Conservation (phyloP, 306 rosid species). For the Pachyrhizus erosus region DNA sequence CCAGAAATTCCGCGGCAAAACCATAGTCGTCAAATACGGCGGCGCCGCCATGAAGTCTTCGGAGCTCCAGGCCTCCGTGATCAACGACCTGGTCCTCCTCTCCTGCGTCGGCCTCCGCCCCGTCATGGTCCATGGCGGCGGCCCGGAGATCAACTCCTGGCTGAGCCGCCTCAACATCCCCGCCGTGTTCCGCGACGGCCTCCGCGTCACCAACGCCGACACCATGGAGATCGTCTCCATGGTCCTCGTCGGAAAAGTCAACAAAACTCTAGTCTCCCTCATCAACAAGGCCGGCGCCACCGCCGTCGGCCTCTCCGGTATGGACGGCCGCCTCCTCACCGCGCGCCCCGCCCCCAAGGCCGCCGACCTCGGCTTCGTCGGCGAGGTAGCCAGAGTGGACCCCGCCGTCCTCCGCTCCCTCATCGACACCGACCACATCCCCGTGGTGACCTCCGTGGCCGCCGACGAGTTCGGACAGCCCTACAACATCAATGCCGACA, state of each 20-base stretch:
- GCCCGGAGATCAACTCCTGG: constrained; percentile 93
- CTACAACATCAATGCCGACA: constrained; percentile 89
- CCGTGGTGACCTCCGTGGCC: constrained; percentile 90
- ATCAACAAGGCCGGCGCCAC: constrained; percentile 84
- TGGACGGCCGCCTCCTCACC: constrained; percentile 77
- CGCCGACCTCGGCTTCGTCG: constrained; percentile 75
- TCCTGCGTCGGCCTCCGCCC: constrained; percentile 91
- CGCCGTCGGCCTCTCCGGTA: constrained; percentile 87
- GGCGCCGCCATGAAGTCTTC: constrained; percentile 96
- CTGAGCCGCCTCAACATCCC: constrained; percentile 83
- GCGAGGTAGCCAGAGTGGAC: constrained; percentile 77
- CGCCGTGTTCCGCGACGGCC: constrained; percentile 85
- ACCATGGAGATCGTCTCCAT: constrained; percentile 97
- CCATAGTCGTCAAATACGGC: constrained; percentile 91
- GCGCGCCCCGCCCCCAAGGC: constrained; percentile 83
- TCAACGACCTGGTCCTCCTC: constrained; percentile 92
- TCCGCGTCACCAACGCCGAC: constrained; percentile 80
- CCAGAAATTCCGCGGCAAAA: constrained; percentile 91
- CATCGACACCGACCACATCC: constrained; percentile 67
- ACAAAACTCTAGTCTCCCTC: constrained; percentile 75
- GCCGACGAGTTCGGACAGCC: constrained; percentile 80
- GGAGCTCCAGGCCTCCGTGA: constrained; percentile 81
- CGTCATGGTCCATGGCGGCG: constrained; percentile 91
- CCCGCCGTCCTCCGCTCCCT: constrained; percentile 68
- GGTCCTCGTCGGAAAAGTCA: constrained; percentile 92